Base-by-base conservation (phyloP, 2,329 filamentous ascomycete genomes). In the Rugonectria rugulosa region DNA sequence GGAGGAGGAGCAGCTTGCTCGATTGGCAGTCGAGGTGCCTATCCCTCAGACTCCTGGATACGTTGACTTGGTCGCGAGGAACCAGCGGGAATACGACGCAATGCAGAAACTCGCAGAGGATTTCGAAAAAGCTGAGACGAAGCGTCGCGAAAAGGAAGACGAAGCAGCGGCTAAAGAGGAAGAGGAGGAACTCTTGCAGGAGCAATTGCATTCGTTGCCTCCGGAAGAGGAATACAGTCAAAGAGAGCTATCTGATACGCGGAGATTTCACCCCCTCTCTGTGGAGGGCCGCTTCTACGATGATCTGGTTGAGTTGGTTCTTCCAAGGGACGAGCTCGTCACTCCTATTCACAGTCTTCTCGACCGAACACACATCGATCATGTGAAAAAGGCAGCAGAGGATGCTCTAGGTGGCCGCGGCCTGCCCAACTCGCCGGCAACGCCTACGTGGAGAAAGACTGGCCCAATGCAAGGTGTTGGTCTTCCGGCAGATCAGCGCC, bases 351-450 rank as follows among this genome's bases (percentile, higher is more conserved):
- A 84, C 2, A 74, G 83, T 5, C 79, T 97, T 3, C 79, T 98
- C 2, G 80, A 81, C 12, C 79, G 88, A 51, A 84, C 86, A 49
- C 84, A 91, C 53, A 84, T 87, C 37, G 89, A 87, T 53, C 95
- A 99, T 69, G 79, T 98, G 26, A 80, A 81, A 27, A 82, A 88
- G 53, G 82, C 89, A 2, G 90, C 93, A 1, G 85, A 91, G 62
- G 83, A 80, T 37, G 81, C 85, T 1, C 94, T 97, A 70, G 94
- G 93, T 37, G 94, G 94, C 0, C 75, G 75, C 4, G 85, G 87
- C 0, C 77, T 98, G 14, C 93, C 93, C 3, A 81, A 89, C 68
- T 96, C 92, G 2, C 87, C 90, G 1, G 83, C 87, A 1, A 93
- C 90, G 3, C 88, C 90, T 0, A 75, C 77, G 26, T 77, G 80